phyloP scores from a whole-genome alignment of 768 basidiomycete species.

The Lactarius akahatsu region DNA sequence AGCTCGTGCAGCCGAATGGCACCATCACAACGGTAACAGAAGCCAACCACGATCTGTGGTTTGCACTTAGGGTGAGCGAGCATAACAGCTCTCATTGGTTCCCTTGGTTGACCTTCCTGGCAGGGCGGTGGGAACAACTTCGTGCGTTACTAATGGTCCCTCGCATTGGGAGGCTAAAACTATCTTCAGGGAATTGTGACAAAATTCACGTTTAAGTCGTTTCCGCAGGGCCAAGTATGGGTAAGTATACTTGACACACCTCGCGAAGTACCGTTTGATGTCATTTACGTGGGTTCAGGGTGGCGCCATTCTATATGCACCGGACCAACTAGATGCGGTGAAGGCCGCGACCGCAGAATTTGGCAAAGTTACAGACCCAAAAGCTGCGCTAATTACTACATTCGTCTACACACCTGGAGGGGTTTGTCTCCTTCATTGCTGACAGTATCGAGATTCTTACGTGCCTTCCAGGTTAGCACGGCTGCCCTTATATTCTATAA shows the following conservation, averaged over 20 bases:
- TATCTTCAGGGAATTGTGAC: constrained; percentile 52
- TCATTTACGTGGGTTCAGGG: not conserved
- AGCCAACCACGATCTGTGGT: constrained; percentile 39
- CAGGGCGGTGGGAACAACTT: constrained; percentile 27
- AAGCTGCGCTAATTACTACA: not conserved
- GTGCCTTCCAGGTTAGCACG: not conserved
- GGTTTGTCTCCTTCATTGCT: constrained; percentile 31
- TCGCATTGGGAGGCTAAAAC: not conserved
- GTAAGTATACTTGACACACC: constrained; percentile 29
- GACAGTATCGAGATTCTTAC: constrained; percentile 37
- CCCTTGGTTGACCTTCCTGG: constrained; percentile 53
- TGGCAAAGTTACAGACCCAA: not conserved
- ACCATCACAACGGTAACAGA: constrained; percentile 37
- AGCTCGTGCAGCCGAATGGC: constrained; percentile 55
- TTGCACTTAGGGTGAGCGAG: constrained; percentile 37
- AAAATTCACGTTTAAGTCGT: constrained; percentile 49
- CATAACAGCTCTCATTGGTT: not conserved
- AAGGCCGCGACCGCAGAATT: not conserved
- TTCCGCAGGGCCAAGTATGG: constrained; percentile 40
- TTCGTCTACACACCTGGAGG: constrained; percentile 34
- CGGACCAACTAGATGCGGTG: not conserved
- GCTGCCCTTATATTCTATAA: constrained; percentile 52
- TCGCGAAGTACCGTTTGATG: not conserved
- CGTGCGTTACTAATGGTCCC: not conserved
- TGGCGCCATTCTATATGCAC: not conserved